Evolutionary conservation across 1,284 basidiomycete species (phyloP).

Genomic region (Ganoderma sp.): DNA sequence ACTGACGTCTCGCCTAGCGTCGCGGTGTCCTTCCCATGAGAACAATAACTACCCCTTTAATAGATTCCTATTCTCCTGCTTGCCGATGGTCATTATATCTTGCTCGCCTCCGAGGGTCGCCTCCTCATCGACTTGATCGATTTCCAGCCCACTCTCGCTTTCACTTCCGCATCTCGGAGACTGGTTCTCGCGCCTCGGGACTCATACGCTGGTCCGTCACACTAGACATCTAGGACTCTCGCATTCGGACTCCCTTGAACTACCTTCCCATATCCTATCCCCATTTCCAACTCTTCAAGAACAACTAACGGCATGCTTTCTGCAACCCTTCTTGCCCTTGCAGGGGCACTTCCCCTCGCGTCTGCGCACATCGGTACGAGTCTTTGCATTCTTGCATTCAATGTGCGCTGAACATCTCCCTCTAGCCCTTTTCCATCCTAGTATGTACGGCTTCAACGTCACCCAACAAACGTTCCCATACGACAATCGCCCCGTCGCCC

Average conservation of each 20-base stretch:
- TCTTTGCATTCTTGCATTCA: neutral
- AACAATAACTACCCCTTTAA: slow-evolving; percentile 23
- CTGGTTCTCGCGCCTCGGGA: slow-evolving; percentile 22
- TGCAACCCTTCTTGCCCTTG: slow-evolving; percentile 16
- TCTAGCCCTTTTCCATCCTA: slow-evolving; percentile 40
- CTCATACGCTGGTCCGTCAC: slow-evolving; percentile 20
- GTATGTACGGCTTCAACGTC: slow-evolving; percentile 62
- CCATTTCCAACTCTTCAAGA: neutral
- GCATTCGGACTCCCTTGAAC: slow-evolving; percentile 5
- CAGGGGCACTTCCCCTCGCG: slow-evolving; percentile 24
- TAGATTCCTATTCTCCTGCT: slow-evolving; percentile 25
- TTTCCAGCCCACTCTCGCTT: slow-evolving; percentile 15
- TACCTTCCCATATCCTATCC: slow-evolving; percentile 1
- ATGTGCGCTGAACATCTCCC: neutral
- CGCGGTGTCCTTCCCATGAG: slow-evolving; percentile 7
- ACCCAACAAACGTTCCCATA: slow-evolving; percentile 53
- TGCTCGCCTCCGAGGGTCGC: slow-evolving; percentile 3
- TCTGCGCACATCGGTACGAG: slow-evolving; percentile 30
- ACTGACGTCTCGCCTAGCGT: neutral
- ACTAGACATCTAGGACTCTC: slow-evolving; percentile 6
- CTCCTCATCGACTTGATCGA: slow-evolving; percentile 24
- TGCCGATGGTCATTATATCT: slow-evolving; percentile 25
- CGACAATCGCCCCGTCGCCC: slow-evolving; percentile 60
- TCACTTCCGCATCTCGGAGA: slow-evolving; percentile 18
- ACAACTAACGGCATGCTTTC: slow-evolving; percentile 19